phyloP scores from a whole-genome alignment of 2,329 filamentous ascomycete genomes.

The Thermomyces lanuginosus region DNA sequence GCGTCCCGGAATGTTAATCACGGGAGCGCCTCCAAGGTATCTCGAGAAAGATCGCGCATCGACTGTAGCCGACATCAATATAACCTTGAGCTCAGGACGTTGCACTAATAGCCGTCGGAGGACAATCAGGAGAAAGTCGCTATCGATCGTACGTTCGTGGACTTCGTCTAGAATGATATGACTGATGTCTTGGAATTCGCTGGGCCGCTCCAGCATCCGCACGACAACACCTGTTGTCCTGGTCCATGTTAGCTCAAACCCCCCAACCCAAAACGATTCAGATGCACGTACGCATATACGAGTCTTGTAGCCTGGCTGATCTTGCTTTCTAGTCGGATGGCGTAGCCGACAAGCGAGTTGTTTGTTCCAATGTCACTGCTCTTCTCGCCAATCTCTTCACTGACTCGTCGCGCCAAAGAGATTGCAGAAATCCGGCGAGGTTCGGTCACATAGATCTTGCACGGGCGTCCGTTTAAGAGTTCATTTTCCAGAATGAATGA shows the following conservation, averaged over 20 bases:
- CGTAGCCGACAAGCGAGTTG: conserved; percentile 80
- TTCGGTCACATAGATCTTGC: conserved; percentile 91
- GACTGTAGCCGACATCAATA: conserved; percentile 95
- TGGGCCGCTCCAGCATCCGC: conserved; percentile 83
- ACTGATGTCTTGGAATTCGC: conserved; percentile 74
- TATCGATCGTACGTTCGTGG: conserved; percentile 90
- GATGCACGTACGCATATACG: conserved; percentile 56
- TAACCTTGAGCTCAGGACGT: conserved; percentile 71
- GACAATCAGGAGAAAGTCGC: conserved; percentile 86
- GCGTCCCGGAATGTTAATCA: conserved; percentile 78
- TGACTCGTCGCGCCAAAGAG: conserved; percentile 79
- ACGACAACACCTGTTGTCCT: conserved; percentile 71
- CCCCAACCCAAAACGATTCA: background rate
- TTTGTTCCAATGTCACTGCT: conserved; percentile 65
- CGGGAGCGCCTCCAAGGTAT: conserved; percentile 71
- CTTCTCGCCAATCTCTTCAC: conserved; percentile 80
- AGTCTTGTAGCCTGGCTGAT: conserved; percentile 65
- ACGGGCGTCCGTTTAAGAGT: conserved; percentile 59
- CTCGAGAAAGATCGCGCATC: conserved; percentile 81
- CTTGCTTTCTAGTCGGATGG: conserved; percentile 83
- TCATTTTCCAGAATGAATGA: conserved; percentile 85
- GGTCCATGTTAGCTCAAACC: conserved; percentile 7
- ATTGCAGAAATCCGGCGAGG: conserved; percentile 92
- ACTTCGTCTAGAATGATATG: conserved; percentile 96
- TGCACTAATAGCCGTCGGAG: conserved; percentile 63